phyloP scores from a whole-genome alignment of 202 grass and related monocot genomes.

The Cymbopogon flexuosus region DNA sequence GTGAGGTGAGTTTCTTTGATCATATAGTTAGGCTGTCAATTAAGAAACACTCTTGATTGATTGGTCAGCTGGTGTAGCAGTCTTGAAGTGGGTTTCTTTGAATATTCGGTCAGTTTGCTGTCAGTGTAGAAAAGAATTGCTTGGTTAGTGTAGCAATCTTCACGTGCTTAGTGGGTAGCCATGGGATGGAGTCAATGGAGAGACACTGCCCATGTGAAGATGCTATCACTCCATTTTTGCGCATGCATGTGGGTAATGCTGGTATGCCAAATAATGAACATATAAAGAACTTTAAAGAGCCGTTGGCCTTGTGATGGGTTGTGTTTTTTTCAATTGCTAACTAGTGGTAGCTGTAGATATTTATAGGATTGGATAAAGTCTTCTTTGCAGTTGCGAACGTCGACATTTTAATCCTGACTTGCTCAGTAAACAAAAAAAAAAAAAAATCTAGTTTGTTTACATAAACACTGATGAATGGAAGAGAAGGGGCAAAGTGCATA shows the following conservation, averaged over 20 bases:
- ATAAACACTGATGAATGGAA: background rate
- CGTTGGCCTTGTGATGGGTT: background rate
- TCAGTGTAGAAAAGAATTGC: background rate
- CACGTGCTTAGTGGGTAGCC: constrained; percentile 10
- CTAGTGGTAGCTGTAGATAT: background rate
- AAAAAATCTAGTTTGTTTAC: background rate
- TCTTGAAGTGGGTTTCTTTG: constrained; percentile 18
- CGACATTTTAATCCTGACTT: background rate
- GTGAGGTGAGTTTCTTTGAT: constrained; percentile 18
- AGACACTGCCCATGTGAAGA: constrained; percentile 13
- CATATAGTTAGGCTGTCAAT: background rate
- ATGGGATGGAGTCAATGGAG: background rate
- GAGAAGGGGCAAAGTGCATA: background rate
- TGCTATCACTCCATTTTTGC: background rate
- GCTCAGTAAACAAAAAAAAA: background rate
- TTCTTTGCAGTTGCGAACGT: background rate
- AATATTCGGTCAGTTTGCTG: background rate
- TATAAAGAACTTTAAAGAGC: background rate
- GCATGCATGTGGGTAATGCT: constrained; percentile 11
- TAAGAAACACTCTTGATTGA: constrained; percentile 11
- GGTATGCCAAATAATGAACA: background rate
- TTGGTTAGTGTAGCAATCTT: constrained; percentile 8
- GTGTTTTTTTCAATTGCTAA: background rate
- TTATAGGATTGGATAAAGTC: background rate
- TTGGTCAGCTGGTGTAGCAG: background rate